A percentile compares a stretch with the other conserved stretches of the same genome.
Evolutionary conservation across 2,329 filamentous ascomycete genomes (phyloP).

Genomic region (Nemania sp.): DNA sequence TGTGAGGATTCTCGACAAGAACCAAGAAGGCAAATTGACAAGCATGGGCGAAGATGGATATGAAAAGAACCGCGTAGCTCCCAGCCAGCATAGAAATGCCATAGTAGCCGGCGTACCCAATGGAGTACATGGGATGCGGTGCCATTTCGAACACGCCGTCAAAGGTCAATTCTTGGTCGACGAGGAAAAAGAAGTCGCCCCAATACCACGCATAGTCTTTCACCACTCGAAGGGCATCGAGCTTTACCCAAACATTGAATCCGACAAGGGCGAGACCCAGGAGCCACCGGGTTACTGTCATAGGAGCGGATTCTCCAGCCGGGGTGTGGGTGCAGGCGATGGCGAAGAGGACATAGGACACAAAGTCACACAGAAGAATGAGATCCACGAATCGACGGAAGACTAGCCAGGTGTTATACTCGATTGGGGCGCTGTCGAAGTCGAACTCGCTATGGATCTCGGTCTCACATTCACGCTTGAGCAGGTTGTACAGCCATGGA

Average conservation of each 20-base stretch:
- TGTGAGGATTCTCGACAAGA: conserved; percentile 93
- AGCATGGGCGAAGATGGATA: conserved; percentile 92
- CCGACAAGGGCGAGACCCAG: conserved; percentile 78
- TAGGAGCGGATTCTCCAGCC: conserved; percentile 67
- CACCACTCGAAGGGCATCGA: conserved; percentile 95
- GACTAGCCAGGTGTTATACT: conserved; percentile 99
- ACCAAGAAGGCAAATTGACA: conserved; percentile 93
- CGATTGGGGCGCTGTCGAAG: conserved; percentile 89
- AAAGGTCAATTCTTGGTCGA: conserved; percentile 97
- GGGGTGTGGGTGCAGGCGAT: conserved; percentile 83
- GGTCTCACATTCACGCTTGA: conserved; percentile 89
- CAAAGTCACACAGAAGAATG: conserved; percentile 98
- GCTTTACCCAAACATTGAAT: conserved; percentile 98
- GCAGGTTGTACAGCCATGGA: conserved; percentile 78
- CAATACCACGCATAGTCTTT: conserved; percentile 99
- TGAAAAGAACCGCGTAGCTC: conserved; percentile 96
- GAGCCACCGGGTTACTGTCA: conserved; percentile 77
- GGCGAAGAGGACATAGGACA: conserved; percentile 94
- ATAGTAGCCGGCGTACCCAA: conserved; percentile 97
- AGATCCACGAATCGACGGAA: conserved; percentile 95
- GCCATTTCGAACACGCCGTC: conserved; percentile 99
- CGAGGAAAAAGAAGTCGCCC: conserved; percentile 98
- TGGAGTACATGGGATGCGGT: conserved; percentile 98
- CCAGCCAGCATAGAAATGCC: conserved; percentile 98
- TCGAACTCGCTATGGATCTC: conserved; percentile 94